Evolutionary conservation across 202 grass and related monocot species (phyloP).

Genomic region (Zoysia matrella): DNA sequence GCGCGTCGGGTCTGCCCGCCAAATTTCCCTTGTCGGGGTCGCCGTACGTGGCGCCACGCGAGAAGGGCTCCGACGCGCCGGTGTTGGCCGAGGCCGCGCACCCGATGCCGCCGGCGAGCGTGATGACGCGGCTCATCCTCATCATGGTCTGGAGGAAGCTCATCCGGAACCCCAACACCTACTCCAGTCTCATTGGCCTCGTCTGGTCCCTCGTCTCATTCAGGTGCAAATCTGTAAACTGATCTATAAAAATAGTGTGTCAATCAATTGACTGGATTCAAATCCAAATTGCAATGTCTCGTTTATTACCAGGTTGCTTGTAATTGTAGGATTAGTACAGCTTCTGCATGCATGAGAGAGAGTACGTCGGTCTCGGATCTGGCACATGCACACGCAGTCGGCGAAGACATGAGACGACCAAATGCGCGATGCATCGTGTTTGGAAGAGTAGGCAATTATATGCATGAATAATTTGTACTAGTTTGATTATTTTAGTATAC

Average conservation of each 20-base stretch:
- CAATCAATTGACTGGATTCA: not conserved
- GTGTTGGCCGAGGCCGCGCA: constrained; percentile 73
- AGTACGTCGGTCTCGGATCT: constrained; percentile 59
- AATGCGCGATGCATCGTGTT: constrained; percentile 24
- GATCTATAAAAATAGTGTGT: not conserved
- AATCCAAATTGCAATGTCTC: constrained; percentile 11
- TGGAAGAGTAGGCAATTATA: constrained; percentile 20
- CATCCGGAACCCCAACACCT: constrained; percentile 96
- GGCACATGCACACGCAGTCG: constrained; percentile 43
- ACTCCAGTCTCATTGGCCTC: constrained; percentile 91
- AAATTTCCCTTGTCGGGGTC: constrained; percentile 86
- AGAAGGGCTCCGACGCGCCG: constrained; percentile 59
- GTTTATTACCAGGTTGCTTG: constrained; percentile 40
- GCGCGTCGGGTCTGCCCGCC: constrained; percentile 30
- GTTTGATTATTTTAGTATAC: constrained; percentile 1
- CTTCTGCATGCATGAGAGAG: constrained; percentile 50
- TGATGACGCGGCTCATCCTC: constrained; percentile 91
- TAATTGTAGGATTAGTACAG: constrained; percentile 13
- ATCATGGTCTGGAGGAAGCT: constrained; percentile 99
- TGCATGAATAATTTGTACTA: constrained; percentile 32
- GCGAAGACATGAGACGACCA: constrained; percentile 10
- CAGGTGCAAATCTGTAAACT: constrained; percentile 49
- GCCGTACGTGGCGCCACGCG: constrained; percentile 69
- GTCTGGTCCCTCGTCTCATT: constrained; percentile 92
- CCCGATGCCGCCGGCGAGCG: constrained; percentile 90